Conservation (phyloP, 306 rosid species). For the Medicago lupulina region DNA sequence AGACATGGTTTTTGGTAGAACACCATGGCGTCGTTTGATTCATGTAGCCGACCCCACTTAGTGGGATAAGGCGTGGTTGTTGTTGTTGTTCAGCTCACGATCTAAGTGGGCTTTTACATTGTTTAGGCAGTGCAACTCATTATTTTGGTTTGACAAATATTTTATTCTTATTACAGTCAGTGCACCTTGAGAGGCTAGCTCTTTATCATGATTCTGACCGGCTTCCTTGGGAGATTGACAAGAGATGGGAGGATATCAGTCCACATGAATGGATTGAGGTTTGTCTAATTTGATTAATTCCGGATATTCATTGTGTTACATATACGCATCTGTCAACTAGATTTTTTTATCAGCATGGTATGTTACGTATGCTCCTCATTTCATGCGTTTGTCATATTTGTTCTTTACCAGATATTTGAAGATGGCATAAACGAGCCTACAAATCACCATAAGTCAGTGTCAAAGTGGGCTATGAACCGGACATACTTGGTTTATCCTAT, state of each 20-base stretch:
- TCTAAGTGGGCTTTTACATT: conserved; percentile 28
- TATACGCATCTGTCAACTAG: conserved; percentile 8
- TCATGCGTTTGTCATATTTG: conserved; percentile 35
- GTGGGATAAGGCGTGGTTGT: too few species aligned
- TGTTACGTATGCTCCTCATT: conserved; percentile 25
- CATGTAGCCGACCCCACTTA: too few species aligned
- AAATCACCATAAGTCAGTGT: conserved; percentile 50
- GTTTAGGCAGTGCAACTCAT: conserved; percentile 16
- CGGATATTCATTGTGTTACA: conserved; percentile 26
- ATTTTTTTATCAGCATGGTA: conserved; percentile 3
- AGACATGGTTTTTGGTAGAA: too few species aligned
- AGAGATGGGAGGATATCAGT: conserved; percentile 85
- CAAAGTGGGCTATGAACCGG: conserved; percentile 84
- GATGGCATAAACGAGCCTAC: conserved; percentile 84
- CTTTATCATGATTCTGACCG: conserved; percentile 87
- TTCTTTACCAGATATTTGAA: conserved; percentile 79
- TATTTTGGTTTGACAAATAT: conserved; percentile 33
- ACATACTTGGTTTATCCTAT: conserved; percentile 87
- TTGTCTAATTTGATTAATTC: conserved; percentile 40
- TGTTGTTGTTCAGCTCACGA: neutral
- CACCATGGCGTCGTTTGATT: too few species aligned
- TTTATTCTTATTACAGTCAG: conserved; percentile 62
- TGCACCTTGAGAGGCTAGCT: conserved; percentile 96
- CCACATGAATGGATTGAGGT: conserved; percentile 97
- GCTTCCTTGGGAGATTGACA: conserved; percentile 86